Base-by-base conservation (phyloP, 2,329 filamentous ascomycete species). In the Trichoderma pleuroti region DNA sequence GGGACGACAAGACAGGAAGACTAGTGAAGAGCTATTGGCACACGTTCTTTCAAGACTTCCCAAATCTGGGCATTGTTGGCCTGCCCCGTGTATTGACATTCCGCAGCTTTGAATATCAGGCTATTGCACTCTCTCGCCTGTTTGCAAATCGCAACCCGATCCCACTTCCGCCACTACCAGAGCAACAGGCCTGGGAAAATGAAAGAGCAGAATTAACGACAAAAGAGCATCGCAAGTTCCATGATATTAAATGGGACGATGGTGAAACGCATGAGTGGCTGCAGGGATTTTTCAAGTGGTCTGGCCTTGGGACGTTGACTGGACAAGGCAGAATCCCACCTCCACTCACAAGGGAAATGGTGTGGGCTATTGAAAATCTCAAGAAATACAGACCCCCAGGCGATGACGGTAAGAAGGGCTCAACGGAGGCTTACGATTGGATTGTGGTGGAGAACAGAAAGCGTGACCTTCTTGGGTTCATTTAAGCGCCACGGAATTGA, bases 51-150 rank as follows among this genome's bases (percentile, higher is more conserved):
- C 82, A 79, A 1, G 81, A 83, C 26, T 83, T 83, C 52, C 76
- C 81, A 0, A 85, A 83, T 0, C 77, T 90, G 0, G 87, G 81
- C 0, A 78, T 87, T 12, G 81, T 88, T 0, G 87, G 87, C 0
- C 75, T 87, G 7, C 86, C 86, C 2, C 82, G 85, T 0, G 83
- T 83, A 0, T 75, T 86, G 14, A 87, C 85, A 0, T 88, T 87
- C 70, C 77, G 86, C 8, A 84, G 83, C 42, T 87, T 87, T 72
- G 86, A 88, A 75, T 88, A 88, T 72, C 86, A 88, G 75, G 86
- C 85, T 2, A 79, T 87, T 52, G 85, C 86, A 1, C 76, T 88
- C 0, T 85, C 86, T 4, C 79, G 86, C 2, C 73, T 86, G 0
- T 87, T 83, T 73, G 77, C 85, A 0, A 79, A 79, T 0, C 78